phyloP scores from a whole-genome alignment of 768 basidiomycete genomes.

The Macrolepiota fuliginosa region DNA sequence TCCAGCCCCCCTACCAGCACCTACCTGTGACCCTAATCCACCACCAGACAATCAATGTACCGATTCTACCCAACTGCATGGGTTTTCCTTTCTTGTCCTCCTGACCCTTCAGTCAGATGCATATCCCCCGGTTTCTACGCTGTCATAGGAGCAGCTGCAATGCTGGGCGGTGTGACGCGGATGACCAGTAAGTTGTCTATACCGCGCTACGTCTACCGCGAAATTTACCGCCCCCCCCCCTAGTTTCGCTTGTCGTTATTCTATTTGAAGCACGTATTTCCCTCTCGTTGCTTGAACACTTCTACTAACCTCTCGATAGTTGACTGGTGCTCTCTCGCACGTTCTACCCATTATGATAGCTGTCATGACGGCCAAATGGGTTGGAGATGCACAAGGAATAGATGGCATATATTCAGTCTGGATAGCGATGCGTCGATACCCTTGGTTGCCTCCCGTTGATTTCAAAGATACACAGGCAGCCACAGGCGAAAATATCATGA shows the following conservation, averaged over 20 bases:
- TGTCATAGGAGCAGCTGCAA: constrained; percentile 72
- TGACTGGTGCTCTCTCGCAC: constrained; percentile 78
- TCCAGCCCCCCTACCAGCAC: neutral
- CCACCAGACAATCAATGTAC: constrained; percentile 59
- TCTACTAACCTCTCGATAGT: constrained; percentile 29
- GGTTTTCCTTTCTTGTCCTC: constrained; percentile 71
- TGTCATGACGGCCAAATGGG: constrained; percentile 76
- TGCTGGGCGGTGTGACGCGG: constrained; percentile 73
- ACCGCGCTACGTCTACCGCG: neutral
- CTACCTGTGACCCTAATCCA: constrained; percentile 8
- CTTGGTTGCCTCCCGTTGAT: constrained; percentile 66
- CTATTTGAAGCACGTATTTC: constrained; percentile 56
- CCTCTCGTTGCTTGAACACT: neutral
- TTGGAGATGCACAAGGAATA: constrained; percentile 66
- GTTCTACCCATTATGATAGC: constrained; percentile 83
- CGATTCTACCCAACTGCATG: constrained; percentile 64
- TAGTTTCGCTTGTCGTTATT: constrained; percentile 76
- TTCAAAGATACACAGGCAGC: constrained; percentile 60
- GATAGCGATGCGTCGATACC: constrained; percentile 70
- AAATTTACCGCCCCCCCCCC: neutral
- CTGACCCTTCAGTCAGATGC: constrained; percentile 65
- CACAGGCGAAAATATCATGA: constrained; percentile 62
- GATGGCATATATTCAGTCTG: constrained; percentile 72
- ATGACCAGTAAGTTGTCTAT: constrained; percentile 59
- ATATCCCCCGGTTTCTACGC: constrained; percentile 78